phyloP scores from a whole-genome alignment of 306 rosid genomes.

The Styphnolobium japonicum region DNA sequence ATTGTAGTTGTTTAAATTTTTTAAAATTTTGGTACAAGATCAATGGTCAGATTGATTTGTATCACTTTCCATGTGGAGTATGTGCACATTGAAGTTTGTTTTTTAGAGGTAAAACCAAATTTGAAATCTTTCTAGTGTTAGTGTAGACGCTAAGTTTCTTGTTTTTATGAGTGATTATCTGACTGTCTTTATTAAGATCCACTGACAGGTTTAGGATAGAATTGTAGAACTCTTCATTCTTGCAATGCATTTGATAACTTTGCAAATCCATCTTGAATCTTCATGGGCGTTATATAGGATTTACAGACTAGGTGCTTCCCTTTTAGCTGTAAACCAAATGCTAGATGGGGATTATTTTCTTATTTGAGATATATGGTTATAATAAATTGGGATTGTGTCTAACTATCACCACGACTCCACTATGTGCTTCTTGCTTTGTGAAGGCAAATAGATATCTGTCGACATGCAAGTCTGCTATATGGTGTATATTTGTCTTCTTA shows the following conservation, averaged over 20 bases:
- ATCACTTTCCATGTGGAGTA: neutral
- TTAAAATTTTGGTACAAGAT: too few relatives aligned
- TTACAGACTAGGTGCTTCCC: neutral
- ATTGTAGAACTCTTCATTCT: neutral
- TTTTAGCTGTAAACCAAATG: neutral
- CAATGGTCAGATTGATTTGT: neutral
- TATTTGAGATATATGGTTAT: neutral
- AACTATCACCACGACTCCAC: neutral
- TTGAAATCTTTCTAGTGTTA: neutral
- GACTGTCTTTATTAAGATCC: neutral
- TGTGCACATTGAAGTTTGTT: conserved; percentile 2
- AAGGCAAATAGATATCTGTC: neutral
- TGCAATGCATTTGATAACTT: conserved; percentile 2
- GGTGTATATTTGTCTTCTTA: conserved; percentile 1
- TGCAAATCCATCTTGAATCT: neutral
- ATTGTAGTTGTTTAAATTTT: neutral
- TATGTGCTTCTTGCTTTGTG: neutral
- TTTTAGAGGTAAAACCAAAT: neutral
- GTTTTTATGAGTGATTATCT: neutral
- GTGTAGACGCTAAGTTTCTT: neutral
- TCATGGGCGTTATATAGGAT: neutral
- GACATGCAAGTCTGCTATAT: neutral
- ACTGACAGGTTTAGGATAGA: neutral
- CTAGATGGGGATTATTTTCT: neutral
- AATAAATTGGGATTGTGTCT: neutral